These are phyloP conservation scores for Mimosa bimucronata DNA, from an alignment of 306 rosid genomes.

Conservation along the genomic window DNA sequence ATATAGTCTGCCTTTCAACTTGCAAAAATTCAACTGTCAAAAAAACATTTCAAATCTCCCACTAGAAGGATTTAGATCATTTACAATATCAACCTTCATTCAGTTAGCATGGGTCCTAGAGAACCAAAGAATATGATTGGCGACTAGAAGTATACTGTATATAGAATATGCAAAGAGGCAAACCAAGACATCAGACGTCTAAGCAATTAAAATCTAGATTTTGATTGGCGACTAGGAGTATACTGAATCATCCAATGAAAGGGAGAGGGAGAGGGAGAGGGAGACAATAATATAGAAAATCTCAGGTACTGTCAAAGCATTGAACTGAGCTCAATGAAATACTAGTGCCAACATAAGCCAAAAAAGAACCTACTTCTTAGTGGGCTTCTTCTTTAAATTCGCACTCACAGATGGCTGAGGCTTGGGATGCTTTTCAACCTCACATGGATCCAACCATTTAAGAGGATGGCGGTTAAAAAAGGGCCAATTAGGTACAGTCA, in stretches of 20 bases:
- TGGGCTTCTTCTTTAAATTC: slow-evolving; percentile 67
- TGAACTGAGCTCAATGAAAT: slow-evolving; percentile 11
- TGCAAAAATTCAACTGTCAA: not conserved
- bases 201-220: slow-evolving; percentile 29
- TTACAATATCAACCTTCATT: not conserved
- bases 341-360: slow-evolving; percentile 24
- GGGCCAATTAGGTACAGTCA: slow-evolving; percentile 80
- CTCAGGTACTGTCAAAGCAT: slow-evolving; percentile 31
- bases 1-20: not conserved
- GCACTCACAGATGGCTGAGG: slow-evolving; percentile 54
- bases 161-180: not conserved
- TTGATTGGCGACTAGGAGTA: slow-evolving; percentile 10
- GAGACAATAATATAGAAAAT: slow-evolving; percentile 6
- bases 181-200: slow-evolving; percentile 28
- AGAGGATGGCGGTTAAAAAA: slow-evolving; percentile 76
- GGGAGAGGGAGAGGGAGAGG: not conserved
- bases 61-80: not conserved
- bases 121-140: slow-evolving; percentile 2
- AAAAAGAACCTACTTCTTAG: slow-evolving; percentile 54
- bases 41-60: not conserved
- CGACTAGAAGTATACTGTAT: too few relatives aligned
- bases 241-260: slow-evolving; percentile 19
- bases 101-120: not conserved
- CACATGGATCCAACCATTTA: slow-evolving; percentile 80
- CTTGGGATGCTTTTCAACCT: slow-evolving; percentile 81